These are phyloP conservation scores for Citrus glauca DNA, from an alignment of 345 rosid genomes.

Conservation along the genomic window DNA sequence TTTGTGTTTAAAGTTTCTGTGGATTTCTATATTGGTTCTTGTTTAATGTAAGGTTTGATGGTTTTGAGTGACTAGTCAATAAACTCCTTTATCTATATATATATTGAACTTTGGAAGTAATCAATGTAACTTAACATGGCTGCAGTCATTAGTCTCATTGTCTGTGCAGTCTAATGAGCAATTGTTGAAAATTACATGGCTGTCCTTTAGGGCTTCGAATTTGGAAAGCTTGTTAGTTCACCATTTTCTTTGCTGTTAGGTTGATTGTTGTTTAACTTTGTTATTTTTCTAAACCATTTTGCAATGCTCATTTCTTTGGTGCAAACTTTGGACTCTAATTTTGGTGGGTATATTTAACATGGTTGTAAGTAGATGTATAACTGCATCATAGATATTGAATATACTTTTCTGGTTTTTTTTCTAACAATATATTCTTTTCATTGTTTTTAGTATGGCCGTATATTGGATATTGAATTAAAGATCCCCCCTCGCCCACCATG, in stretches of 20 bases:
- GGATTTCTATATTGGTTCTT: background rate
- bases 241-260: background rate
- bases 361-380: background rate
- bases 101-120: background rate
- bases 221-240: background rate
- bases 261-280: background rate
- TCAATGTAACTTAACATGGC: background rate
- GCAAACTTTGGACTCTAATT: background rate
- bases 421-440: background rate
- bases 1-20: slow-evolving; percentile 23
- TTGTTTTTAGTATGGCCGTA: slow-evolving; percentile 70
- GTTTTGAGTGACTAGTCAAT: background rate
- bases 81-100: background rate
- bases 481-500: slow-evolving; percentile 95
- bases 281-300: background rate
- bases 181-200: background rate
- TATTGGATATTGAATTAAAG: slow-evolving; percentile 89
- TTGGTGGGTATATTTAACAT: background rate
- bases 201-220: background rate
- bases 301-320: background rate
- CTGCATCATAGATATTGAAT: background rate
- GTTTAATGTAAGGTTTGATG: background rate
- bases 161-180: background rate
- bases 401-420: background rate
- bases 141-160: background rate